Conservation (phyloP, 2,329 filamentous ascomycete species). For the Botrytis medusae region DNA sequence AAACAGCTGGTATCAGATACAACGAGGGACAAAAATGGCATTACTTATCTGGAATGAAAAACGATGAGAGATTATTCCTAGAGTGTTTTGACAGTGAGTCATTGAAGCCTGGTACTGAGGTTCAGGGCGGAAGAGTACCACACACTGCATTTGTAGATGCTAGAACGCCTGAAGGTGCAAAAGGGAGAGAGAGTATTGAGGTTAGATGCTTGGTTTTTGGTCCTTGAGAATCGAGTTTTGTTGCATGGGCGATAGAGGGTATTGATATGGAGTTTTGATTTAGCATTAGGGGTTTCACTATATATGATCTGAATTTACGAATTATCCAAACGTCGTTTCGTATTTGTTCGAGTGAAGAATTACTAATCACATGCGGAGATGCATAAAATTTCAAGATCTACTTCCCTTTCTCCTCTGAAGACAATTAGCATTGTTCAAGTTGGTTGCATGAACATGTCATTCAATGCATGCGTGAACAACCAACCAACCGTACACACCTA, state of each 20-base stretch:
- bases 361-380: background rate
- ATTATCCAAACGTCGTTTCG: too few species aligned
- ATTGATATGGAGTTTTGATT: background rate
- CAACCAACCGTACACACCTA: background rate
- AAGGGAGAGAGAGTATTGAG: slow-evolving; percentile 83
- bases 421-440: background rate
- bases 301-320: background rate
- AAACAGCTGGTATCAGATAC: slow-evolving; percentile 39
- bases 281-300: background rate
- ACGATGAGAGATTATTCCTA: slow-evolving; percentile 39
- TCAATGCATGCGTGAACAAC: background rate
- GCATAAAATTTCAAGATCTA: background rate
- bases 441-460: background rate
- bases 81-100: slow-evolving; percentile 43
- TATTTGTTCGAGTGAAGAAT: background rate
- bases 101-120: slow-evolving; percentile 48
- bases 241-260: background rate
- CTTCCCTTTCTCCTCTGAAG: background rate
- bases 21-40: slow-evolving; percentile 40
- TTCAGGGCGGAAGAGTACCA: slow-evolving; percentile 55
- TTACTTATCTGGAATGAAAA: slow-evolving; percentile 39
- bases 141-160: slow-evolving; percentile 71
- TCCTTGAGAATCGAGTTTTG: slow-evolving; percentile 24
- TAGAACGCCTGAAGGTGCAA: slow-evolving; percentile 66
- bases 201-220: slow-evolving; percentile 84